These are phyloP conservation scores for Globisporangium yorkense DNA, from an alignment of 352 stramenopile species.

Conservation along the genomic window DNA sequence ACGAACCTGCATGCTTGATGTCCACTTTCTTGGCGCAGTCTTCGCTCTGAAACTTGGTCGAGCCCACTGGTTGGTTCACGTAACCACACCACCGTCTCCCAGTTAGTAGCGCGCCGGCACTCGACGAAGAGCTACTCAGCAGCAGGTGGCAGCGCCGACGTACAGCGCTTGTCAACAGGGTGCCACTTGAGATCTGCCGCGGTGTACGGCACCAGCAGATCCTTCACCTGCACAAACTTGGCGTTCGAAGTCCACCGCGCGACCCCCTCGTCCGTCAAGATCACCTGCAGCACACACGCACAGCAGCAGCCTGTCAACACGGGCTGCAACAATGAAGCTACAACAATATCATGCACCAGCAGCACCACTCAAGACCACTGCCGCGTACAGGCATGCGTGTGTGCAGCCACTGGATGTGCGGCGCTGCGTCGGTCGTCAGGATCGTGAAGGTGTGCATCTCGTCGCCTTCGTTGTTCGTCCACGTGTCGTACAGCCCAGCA, in stretches of 20 bases:
- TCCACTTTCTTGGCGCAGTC: conserved; percentile 70
- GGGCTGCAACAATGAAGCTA: neutral
- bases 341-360: too few species aligned
- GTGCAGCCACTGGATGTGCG: conserved; percentile 79
- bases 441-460: conserved; percentile 83
- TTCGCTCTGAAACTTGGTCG: conserved; percentile 68
- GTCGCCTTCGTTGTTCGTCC: conserved; percentile 57
- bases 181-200: conserved; percentile 61
- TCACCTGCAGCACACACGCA: conserved; percentile 33
- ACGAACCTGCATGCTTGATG: conserved; percentile 63
- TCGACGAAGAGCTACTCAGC: neutral
- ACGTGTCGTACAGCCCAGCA: conserved; percentile 84
- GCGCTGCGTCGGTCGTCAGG: conserved; percentile 68
- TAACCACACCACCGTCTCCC: neutral
- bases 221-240: conserved; percentile 50
- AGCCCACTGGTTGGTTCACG: conserved; percentile 36
- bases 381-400: conserved; percentile 71
- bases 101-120: neutral
- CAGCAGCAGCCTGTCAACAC: neutral
- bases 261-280: conserved; percentile 57
- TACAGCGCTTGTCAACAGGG: conserved; percentile 71
- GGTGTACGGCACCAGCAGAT: conserved; percentile 47
- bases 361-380: neutral
- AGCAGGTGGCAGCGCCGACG: neutral
- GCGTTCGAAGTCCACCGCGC: conserved; percentile 56